Percentiles rank a stretch among this genome's conserved stretches.
Evolutionary conservation across 1,284 basidiomycete species (phyloP).

Genomic region (Crucibulum cyathiforme): DNA sequence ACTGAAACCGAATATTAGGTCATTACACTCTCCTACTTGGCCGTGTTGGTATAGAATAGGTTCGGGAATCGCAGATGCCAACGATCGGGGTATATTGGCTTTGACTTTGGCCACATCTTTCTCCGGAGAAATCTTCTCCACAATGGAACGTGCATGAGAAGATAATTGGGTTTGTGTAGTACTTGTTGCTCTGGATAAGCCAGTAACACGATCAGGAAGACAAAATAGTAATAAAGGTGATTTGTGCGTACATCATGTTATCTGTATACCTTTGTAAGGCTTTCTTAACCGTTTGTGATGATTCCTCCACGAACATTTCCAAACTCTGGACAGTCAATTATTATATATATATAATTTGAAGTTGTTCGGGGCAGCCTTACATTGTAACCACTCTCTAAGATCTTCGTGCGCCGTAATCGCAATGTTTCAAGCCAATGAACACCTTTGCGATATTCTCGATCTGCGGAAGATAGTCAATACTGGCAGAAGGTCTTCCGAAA

Average conservation of each 20-base stretch:
- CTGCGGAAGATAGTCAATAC: constrained; percentile 41
- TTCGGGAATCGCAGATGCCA: constrained; percentile 68
- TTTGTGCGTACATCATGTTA: constrained; percentile 67
- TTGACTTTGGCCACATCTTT: constrained; percentile 68
- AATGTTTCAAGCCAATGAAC: constrained; percentile 96
- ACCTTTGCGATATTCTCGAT: constrained; percentile 91
- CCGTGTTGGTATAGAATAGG: constrained; percentile 80
- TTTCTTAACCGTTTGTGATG: constrained; percentile 67
- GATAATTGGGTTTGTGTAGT: constrained; percentile 74
- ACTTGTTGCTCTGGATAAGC: constrained; percentile 61
- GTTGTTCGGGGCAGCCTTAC: constrained; percentile 34
- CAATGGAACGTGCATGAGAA: constrained; percentile 58
- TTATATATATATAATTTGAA: not conserved
- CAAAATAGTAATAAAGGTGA: not conserved
- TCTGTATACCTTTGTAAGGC: constrained; percentile 78
- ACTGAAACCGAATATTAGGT: constrained; percentile 92
- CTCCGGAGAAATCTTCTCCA: constrained; percentile 73
- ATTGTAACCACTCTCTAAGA: constrained; percentile 81
- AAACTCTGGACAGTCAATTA: constrained; percentile 61
- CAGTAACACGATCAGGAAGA: constrained; percentile 9
- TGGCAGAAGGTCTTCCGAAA: not conserved
- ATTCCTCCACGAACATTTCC: constrained; percentile 80
- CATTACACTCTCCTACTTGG: constrained; percentile 85
- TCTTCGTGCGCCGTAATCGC: constrained; percentile 81
- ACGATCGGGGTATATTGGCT: constrained; percentile 59